Base-by-base conservation (phyloP, 2,329 filamentous ascomycete genomes). In the Westerdykella ornata region DNA sequence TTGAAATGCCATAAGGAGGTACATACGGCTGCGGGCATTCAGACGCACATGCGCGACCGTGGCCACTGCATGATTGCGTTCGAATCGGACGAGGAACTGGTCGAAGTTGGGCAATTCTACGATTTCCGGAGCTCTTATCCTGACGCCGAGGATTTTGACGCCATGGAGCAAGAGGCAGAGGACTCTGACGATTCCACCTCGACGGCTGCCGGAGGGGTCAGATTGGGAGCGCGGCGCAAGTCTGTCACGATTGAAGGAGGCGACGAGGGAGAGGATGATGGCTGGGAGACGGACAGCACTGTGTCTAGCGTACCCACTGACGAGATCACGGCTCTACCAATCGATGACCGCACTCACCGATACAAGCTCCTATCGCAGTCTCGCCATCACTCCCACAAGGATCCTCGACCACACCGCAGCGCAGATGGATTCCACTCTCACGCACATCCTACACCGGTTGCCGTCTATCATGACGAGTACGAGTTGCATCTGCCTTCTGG, bases 51-150 rank as follows among this genome's bases (percentile, higher is more conserved):
- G 92, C 82, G 88, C 34, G 92, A 98, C 64, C 90, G 88, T 62
- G 85, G 88, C 1, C 92, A 98, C 68, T 97, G 90, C 76, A 95
- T 89, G 77, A 94, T 98, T 53, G 89, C 88, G 0, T 98, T 90
- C 65, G 81, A 83, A 38, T 84, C 82, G 0, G 87, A 96, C 61
- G 83, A 85, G 28, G 88, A 97, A 60, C 88, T 96, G 70, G 77
- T 97, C 20, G 88, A 94, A 42, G 87, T 98, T 58, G 92, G 92
- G 42, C 87, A 97, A 51, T 96, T 87, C 66, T 98, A 98, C 67
- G 92, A 98, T 62, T 98, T 98, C 75, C 79, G 86, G 51, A 86
- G 85, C 68, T 95, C 92, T 1, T 98, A 98, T 65, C 92, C 88
- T 0, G 92, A 97, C 56, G 80, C 75, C 9, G 85, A 76, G 41